phyloP scores from a whole-genome alignment of 2,329 filamentous ascomycete species.

The Alternaria solani region DNA sequence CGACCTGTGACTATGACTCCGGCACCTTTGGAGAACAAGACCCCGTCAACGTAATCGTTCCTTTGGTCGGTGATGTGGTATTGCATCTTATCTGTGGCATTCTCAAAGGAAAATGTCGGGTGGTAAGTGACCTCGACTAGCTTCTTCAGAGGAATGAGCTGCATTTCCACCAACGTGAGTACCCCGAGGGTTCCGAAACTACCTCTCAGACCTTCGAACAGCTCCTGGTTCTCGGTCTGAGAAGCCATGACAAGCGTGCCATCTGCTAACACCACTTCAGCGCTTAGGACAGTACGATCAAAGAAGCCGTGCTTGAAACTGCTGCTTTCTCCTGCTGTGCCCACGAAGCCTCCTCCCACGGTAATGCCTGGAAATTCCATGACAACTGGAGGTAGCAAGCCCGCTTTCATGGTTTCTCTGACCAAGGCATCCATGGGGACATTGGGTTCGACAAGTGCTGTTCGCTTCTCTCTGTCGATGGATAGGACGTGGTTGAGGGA shows the following conservation, averaged over 20 bases:
- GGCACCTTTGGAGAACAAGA: constrained; percentile 64
- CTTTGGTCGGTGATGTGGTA: constrained; percentile 51
- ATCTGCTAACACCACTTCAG: constrained; percentile 69
- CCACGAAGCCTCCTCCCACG: constrained; percentile 71
- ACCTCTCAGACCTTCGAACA: constrained; percentile 67
- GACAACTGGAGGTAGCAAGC: constrained; percentile 69
- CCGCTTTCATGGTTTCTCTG: constrained; percentile 61
- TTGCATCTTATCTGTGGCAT: constrained; percentile 59
- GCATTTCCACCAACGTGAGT: constrained; percentile 66
- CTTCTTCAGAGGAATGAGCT: constrained; percentile 60
- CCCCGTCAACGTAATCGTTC: constrained; percentile 74
- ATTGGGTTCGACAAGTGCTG: constrained; percentile 72
- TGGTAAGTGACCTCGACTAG: constrained; percentile 71
- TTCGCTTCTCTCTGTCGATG: constrained; percentile 62
- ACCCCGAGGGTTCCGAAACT: constrained; percentile 69
- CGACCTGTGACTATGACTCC: constrained; percentile 69
- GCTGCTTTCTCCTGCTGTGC: constrained; percentile 72
- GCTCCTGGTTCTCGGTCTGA: constrained; percentile 56
- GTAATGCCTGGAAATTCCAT: constrained; percentile 79
- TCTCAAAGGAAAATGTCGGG: constrained; percentile 60
- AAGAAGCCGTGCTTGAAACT: constrained; percentile 74
- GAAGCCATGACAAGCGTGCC: constrained; percentile 63
- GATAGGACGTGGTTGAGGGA: constrained; percentile 67
- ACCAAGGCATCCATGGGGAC: constrained; percentile 73
- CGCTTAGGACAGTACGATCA: constrained; percentile 67